These are phyloP conservation scores for Trichoderma cornu-damae DNA, from an alignment of 2,329 filamentous ascomycete species.

Conservation along the genomic window DNA sequence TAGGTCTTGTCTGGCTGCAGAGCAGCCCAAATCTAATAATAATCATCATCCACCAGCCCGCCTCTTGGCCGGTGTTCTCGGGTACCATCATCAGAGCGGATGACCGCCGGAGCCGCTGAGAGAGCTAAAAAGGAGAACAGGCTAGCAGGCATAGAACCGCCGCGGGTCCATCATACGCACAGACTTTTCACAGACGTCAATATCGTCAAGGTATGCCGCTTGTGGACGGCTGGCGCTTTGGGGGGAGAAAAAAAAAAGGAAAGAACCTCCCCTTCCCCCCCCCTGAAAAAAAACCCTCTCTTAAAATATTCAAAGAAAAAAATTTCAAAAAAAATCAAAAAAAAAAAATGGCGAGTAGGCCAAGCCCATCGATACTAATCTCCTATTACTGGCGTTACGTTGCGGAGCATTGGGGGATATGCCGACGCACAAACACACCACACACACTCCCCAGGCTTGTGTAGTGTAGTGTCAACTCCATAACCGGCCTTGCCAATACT, in stretches of 20 bases:
- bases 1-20: slow-evolving; percentile 1
- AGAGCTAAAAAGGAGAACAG: not conserved
- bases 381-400: not conserved
- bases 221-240: not conserved
- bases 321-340: too few species aligned
- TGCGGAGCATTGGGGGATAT: not conserved
- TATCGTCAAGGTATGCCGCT: not conserved
- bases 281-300: too few species aligned
- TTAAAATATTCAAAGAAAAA: too few species aligned
- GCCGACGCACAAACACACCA: not conserved
- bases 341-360: not conserved
- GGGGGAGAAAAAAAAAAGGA: too few species aligned
- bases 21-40: slow-evolving; percentile 9
- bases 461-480: not conserved
- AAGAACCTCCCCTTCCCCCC: too few species aligned
- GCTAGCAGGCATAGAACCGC: not conserved
- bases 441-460: not conserved
- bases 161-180: not conserved
- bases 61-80: not conserved
- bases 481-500: not conserved
- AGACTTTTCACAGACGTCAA: not conserved
- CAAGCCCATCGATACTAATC: not conserved
- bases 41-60: not conserved
- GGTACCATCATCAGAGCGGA: not conserved
- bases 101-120: slow-evolving; percentile 7